phyloP scores from a whole-genome alignment of 305 asterid genomes.

The Fraxinus xanthoxyloides region DNA sequence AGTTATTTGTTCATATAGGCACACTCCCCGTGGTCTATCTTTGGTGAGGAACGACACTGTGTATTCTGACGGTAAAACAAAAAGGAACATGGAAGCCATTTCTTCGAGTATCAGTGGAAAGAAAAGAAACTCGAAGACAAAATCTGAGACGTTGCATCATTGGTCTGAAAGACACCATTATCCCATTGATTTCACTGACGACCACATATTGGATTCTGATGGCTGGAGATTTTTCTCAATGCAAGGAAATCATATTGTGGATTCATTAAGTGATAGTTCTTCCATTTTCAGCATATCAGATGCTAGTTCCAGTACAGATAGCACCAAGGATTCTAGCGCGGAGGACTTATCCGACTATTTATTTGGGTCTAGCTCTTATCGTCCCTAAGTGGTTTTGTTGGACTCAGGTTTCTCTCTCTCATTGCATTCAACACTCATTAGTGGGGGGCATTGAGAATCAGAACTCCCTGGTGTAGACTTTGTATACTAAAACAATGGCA shows the following conservation, averaged over 20 bases:
- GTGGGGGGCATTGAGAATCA: slow-evolving; percentile 18
- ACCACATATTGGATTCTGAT: slow-evolving; percentile 21
- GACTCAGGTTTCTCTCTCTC: background rate
- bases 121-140: slow-evolving; percentile 39
- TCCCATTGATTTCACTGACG: slow-evolving; percentile 32
- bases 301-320: slow-evolving; percentile 60
- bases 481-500: slow-evolving; percentile 31
- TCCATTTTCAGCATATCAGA: slow-evolving; percentile 56
- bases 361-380: slow-evolving; percentile 45
- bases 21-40: slow-evolving; percentile 31
- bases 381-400: slow-evolving; percentile 13
- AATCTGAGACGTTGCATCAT: slow-evolving; percentile 21
- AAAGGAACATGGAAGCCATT: slow-evolving; percentile 36
- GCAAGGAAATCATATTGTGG: slow-evolving; percentile 30
- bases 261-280: slow-evolving; percentile 52
- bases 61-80: slow-evolving; percentile 33
- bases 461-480: slow-evolving; percentile 21
- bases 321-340: slow-evolving; percentile 58
- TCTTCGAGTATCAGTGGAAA: slow-evolving; percentile 33
- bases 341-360: slow-evolving; percentile 55
- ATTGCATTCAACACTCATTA: background rate
- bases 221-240: slow-evolving; percentile 21
- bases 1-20: slow-evolving; percentile 26
- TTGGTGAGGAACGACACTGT: slow-evolving; percentile 19
- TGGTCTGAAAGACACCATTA: slow-evolving; percentile 17